Evolutionary conservation across 495 filamentous ascomycete species (phyloP), one percentile per base, ranked within the genome.

Genomic region (Lophiostoma macrostomum): DNA sequence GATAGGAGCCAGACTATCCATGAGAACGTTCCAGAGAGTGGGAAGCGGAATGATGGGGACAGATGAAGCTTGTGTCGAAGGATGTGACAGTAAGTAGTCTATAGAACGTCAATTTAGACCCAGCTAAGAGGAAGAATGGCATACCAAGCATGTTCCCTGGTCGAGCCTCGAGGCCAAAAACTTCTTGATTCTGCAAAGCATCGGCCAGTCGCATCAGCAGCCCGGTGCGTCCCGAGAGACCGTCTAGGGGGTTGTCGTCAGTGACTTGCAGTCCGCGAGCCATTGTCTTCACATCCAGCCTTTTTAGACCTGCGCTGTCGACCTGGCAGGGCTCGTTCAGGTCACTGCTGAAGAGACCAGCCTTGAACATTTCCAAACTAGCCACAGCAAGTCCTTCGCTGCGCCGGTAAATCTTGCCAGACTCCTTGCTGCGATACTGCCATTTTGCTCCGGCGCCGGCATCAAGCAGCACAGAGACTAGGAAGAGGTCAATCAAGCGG

Each of bases 291-390:
- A 85, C 76, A 4, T 84, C 91, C 40, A 98, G 69, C 40, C 75
- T 83, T 64, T 80, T 83, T 63, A 98, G 71, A 1, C 86, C 94
- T 6, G 77, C 80, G 49, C 84, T 88, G 66, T 98, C 93, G 19
- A 97, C 93, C 69, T 94, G 90, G 60, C 82, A 87, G 30, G 88
- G 90, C 67, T 95, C 85, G 38, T 69, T 78, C 1, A 78, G 75
- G 62, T 90, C 83, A 63, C 90, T 88, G 56, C 88, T 94, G 72
- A 98, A 98, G 36, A 88, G 62, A n/a, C 93, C 93, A 45, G 81
- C 76, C 71, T 93, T 96, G 74, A 97, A 98, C 93, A 98, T 98
- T 63, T 97, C 93, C 65, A 98, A 71, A 67, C 86, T 91, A 19
- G 94, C 93, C 36, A 98, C 84, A 4, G 93, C 93, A 56, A 98